These are phyloP conservation scores for Ramularia collo-cygni DNA, from an alignment of 2,329 filamentous ascomycete species.

Conservation along the genomic window DNA sequence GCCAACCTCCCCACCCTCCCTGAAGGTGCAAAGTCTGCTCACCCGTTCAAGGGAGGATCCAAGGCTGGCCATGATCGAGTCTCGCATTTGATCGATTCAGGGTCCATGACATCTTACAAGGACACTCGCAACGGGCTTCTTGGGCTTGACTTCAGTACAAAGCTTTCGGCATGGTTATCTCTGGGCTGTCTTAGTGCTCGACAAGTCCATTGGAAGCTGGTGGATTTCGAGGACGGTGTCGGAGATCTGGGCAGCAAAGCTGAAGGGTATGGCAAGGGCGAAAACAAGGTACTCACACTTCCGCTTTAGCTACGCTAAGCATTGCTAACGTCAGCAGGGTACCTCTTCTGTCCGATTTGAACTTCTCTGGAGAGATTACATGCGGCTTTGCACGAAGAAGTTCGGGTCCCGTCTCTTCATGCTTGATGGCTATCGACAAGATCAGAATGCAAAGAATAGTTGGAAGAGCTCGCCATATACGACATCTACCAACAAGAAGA, in stretches of 20 bases:
- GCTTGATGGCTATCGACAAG: constrained; percentile 55
- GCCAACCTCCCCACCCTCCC: constrained; percentile 49
- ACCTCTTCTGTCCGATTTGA: constrained; percentile 65
- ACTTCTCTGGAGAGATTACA: constrained; percentile 73
- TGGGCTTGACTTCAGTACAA: constrained; percentile 66
- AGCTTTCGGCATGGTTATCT: constrained; percentile 66
- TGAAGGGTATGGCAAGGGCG: constrained; percentile 59
- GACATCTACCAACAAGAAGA: constrained; percentile 30
- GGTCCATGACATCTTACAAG: constrained; percentile 59
- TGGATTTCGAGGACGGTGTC: constrained; percentile 62
- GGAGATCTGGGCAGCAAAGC: constrained; percentile 34
- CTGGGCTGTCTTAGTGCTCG: constrained; percentile 67
- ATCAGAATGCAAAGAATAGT: constrained; percentile 29
- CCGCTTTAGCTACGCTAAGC: background rate
- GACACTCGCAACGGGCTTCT: constrained; percentile 65
- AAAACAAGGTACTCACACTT: constrained; percentile 46
- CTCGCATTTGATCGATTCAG: constrained; percentile 52
- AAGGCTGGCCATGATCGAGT: constrained; percentile 53
- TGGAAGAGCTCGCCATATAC: constrained; percentile 29
- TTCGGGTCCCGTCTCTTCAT: constrained; percentile 60
- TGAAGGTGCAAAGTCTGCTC: constrained; percentile 48
- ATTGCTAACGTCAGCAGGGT: constrained; percentile 35
- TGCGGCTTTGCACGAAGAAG: constrained; percentile 67
- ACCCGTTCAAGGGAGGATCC: constrained; percentile 65
- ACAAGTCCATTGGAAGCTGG: constrained; percentile 61